A percentile compares a stretch with the other conserved stretches of the same genome.
Conservation (phyloP, 805 yeast species). For the Teunomyces cretensis region DNA sequence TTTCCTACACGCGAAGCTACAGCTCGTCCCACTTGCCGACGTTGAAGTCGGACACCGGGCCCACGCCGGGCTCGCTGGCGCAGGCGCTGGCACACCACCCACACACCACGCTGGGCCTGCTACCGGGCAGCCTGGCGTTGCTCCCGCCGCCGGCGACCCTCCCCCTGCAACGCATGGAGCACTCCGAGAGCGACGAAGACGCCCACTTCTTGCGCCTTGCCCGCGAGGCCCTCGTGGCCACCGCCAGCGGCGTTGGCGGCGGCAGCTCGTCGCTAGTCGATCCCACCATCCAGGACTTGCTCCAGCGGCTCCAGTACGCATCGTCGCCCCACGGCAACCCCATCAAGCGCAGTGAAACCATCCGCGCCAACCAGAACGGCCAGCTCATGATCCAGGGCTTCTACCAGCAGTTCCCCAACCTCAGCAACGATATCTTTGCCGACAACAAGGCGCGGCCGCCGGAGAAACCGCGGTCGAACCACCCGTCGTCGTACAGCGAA, state of each 20-base stretch:
- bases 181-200: conserved; percentile 42
- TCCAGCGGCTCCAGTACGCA: conserved; percentile 58
- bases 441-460: neutral
- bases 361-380: conserved; percentile 39
- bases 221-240: conserved; percentile 58
- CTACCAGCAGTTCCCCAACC: conserved; percentile 42
- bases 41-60: no score
- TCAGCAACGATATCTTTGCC: conserved; percentile 39
- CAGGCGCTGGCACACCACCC: no score
- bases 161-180: neutral
- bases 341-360: conserved; percentile 30
- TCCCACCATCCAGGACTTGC: conserved; percentile 61
- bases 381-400: conserved; percentile 43
- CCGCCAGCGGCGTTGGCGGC: conserved; percentile 42
- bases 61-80: no score
- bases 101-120: no score
- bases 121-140: no score
- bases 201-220: conserved; percentile 57
- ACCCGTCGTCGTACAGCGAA: conserved; percentile 21
- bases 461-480: conserved; percentile 6
- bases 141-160: neutral
- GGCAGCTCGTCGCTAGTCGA: conserved; percentile 42
- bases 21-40: no score
- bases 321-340: conserved; percentile 59
- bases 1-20: conserved; percentile 10